phyloP scores from a whole-genome alignment of 257 asterid genomes.

The Capsicum rhomboideum region DNA sequence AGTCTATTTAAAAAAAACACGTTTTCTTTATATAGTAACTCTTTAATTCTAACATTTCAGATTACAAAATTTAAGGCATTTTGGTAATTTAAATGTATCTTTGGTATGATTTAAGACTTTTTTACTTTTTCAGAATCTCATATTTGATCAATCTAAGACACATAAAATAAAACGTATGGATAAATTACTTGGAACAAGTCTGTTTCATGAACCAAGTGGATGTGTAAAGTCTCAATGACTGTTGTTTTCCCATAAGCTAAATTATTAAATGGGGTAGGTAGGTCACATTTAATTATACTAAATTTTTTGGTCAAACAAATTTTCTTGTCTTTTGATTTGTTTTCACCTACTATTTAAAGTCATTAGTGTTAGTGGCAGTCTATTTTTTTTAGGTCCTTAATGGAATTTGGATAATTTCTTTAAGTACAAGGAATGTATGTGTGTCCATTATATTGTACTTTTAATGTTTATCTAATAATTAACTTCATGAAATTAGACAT shows the following conservation, averaged over 20 bases:
- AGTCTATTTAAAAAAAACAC: no score
- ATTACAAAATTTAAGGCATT: background rate
- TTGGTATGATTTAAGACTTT: background rate
- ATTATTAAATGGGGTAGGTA: background rate
- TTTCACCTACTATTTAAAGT: background rate
- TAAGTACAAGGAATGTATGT: background rate
- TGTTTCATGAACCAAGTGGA: background rate
- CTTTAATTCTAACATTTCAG: background rate
- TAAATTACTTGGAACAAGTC: background rate
- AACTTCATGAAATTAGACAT: background rate
- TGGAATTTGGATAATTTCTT: background rate
- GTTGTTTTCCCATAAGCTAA: background rate
- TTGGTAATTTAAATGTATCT: background rate
- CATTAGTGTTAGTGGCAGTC: background rate
- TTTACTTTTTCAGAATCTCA: background rate
- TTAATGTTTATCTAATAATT: background rate
- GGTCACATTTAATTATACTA: background rate
- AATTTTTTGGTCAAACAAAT: background rate
- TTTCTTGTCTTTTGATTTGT: background rate
- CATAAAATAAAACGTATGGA: background rate
- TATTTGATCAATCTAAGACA: background rate
- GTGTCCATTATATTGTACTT: background rate
- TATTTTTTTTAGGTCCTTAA: background rate
- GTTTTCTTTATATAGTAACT: background rate
- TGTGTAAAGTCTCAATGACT: background rate